Evolutionary conservation across 2,329 filamentous ascomycete species (phyloP).

Genomic region (Fulvia fulva): DNA sequence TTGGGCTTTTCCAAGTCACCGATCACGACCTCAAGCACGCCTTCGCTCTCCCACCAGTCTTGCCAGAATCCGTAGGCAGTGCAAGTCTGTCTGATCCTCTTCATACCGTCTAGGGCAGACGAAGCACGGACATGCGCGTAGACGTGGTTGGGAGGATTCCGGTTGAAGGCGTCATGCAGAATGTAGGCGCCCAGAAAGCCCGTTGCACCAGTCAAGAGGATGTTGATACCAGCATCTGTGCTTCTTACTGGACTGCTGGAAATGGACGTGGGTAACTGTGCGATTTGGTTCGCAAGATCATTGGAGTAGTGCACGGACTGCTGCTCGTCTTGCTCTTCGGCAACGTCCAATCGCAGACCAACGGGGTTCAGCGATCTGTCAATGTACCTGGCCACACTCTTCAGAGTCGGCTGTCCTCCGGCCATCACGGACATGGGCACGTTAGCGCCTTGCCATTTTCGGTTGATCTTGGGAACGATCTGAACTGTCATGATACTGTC

Average conservation of each 20-base stretch:
- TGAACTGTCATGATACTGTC: conserved; percentile 79
- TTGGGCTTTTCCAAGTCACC: conserved; percentile 70
- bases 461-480: conserved; percentile 67
- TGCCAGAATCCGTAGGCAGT: conserved; percentile 78
- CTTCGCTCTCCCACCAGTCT: conserved; percentile 59
- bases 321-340: conserved; percentile 49
- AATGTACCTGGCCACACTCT: conserved; percentile 52
- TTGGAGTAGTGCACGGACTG: conserved; percentile 50
- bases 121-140: conserved; percentile 73
- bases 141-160: conserved; percentile 53
- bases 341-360: conserved; percentile 44
- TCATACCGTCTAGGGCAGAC: conserved; percentile 55
- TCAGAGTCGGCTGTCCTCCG: conserved; percentile 57
- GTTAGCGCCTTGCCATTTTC: conserved; percentile 59
- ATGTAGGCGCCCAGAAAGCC: conserved; percentile 85
- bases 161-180: conserved; percentile 67
- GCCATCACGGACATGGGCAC: conserved; percentile 70
- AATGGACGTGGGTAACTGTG: conserved; percentile 45
- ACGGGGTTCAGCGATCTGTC: conserved; percentile 49
- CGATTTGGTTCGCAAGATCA: conserved; percentile 50
- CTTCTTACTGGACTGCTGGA: conserved; percentile 27
- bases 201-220: conserved; percentile 84
- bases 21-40: conserved; percentile 58
- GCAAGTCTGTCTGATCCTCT: conserved; percentile 64
- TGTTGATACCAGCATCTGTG: conserved; percentile 32